Evolutionary conservation across 2,329 filamentous ascomycete species (phyloP), one percentile per base, ranked within the genome.

Genomic region (Pseudocercospora crystallina): DNA sequence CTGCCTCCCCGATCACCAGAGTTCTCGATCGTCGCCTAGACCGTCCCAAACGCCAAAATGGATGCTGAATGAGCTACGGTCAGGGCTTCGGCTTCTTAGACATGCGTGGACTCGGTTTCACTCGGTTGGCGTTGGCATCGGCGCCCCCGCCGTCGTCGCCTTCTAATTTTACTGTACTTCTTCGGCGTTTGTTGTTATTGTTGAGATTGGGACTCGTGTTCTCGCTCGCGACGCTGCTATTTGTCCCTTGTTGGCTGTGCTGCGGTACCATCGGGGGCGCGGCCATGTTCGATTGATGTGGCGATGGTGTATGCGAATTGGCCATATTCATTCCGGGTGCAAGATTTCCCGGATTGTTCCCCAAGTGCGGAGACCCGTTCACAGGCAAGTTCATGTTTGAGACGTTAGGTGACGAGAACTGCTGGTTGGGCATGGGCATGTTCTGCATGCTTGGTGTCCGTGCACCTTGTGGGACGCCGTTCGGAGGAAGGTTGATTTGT

Each of bases 81-180:
- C 43, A 58, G n/a, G 65, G 65, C 51, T 65, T 67, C 29, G 58
- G 49, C 59, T 70, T 70, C 54, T 73, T 73, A 41, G 65, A 56
- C 56, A 74, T 67, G 15, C 74, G 65, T 20, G 75, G 75, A 60
- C 73, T 77, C 42, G 69, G 70, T 61, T 83, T 83, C 43, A 80
- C 72, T 51, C 81, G 54, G 43, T 57, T 69, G 31, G 68, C 61
- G 31, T 75, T 74, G 53, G 47, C 43, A 12, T 69, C 68, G 33
- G 43, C 57, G 20, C 62, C 63, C 15, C 66, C 69, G 8, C 67
- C 72, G 38, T 81, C 80, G 40, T 83, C 80, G 34, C 69, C 73
- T 60, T 84, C 81, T 46, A 77, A 69, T 65, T 85, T 85, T 49
- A 83, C 80, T 11, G 77, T 77, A 66, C 82, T 84, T 20, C 76